Evolutionary conservation across 371 early-diverging fungal species (phyloP).

Genomic region (Batkoa obscura): DNA sequence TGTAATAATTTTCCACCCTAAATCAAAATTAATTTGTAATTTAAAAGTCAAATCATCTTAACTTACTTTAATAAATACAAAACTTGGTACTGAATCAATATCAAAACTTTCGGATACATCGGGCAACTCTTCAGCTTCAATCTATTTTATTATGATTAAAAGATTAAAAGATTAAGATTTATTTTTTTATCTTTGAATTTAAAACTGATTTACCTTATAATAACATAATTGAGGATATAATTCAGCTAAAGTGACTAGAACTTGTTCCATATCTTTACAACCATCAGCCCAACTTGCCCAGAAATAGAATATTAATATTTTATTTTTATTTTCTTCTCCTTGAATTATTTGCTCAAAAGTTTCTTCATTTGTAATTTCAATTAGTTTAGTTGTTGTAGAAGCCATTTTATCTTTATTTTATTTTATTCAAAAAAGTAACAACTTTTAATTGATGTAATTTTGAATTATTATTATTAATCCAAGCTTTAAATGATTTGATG

Average conservation of each 20-base stretch:
- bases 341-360: background rate
- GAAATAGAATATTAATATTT: constrained; percentile 45
- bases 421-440: too few species aligned
- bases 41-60: background rate
- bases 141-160: constrained; percentile 15
- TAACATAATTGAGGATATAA: constrained; percentile 58
- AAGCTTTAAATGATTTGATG: too few species aligned
- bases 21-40: background rate
- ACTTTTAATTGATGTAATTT: too few species aligned
- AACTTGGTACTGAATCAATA: constrained; percentile 80
- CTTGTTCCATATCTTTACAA: constrained; percentile 78
- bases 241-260: constrained; percentile 60
- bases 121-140: constrained; percentile 81
- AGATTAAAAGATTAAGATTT: background rate
- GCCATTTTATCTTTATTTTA: too few species aligned
- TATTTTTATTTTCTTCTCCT: constrained; percentile 9
- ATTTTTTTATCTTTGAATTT: background rate
- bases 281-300: constrained; percentile 83
- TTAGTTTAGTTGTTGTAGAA: too few species aligned
- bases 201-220: constrained; percentile 32
- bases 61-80: constrained; percentile 57
- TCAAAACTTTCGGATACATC: constrained; percentile 74
- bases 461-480: too few species aligned
- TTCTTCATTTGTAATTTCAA: constrained; percentile 1
- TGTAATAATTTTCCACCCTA: constrained; percentile 43